Evolutionary conservation across 2,329 filamentous ascomycete genomes (phyloP).

Genomic region (Hypocrella siamensis): DNA sequence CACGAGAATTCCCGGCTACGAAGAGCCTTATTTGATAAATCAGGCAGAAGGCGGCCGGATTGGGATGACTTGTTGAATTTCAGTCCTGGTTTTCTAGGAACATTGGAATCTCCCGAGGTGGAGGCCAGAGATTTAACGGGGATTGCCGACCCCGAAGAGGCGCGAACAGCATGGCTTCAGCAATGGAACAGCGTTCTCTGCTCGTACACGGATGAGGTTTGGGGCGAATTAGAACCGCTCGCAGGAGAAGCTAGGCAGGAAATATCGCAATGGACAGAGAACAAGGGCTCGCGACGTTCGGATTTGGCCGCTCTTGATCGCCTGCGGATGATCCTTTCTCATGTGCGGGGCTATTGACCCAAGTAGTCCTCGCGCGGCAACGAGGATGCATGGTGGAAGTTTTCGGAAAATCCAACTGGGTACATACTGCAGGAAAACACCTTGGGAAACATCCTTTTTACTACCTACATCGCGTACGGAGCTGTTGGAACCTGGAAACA

Average conservation of each 20-base stretch:
- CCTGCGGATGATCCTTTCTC: slow-evolving; percentile 20
- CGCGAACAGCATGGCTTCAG: slow-evolving; percentile 30
- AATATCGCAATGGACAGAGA: slow-evolving; percentile 23
- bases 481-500: too few species aligned
- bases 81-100: slow-evolving; percentile 24
- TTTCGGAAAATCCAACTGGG: too few species aligned
- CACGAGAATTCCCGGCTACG: slow-evolving; percentile 17
- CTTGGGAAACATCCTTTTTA: too few species aligned
- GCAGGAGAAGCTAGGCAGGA: slow-evolving; percentile 41
- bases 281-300: slow-evolving; percentile 7
- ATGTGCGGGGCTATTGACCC: slow-evolving; percentile 16
- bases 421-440: too few species aligned
- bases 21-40: slow-evolving; percentile 20
- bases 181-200: slow-evolving; percentile 42
- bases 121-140: slow-evolving; percentile 19
- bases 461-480: too few species aligned
- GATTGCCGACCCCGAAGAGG: slow-evolving; percentile 18
- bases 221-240: slow-evolving; percentile 45
- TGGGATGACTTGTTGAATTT: slow-evolving; percentile 37
- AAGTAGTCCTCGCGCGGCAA: too few species aligned
- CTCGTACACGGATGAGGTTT: slow-evolving; percentile 49
- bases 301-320: slow-evolving; percentile 17
- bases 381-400: too few species aligned
- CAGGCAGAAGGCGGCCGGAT: slow-evolving; percentile 1
- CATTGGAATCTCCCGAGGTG: slow-evolving; percentile 7